These are phyloP conservation scores for Aspergillus sojae DNA, from an alignment of 2,329 filamentous ascomycete genomes.

Conservation along the genomic window DNA sequence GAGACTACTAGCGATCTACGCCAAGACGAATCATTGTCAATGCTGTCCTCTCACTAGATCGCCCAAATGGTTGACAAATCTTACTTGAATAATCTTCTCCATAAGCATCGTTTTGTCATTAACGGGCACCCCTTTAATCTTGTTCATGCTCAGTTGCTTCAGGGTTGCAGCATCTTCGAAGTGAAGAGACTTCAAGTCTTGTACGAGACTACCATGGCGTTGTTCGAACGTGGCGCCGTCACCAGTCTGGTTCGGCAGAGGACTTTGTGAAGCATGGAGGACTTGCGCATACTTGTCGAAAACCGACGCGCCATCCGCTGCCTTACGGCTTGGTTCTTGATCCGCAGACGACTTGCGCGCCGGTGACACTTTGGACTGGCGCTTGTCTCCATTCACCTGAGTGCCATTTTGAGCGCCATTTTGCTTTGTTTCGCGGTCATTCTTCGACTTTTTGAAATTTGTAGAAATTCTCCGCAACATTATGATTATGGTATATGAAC, in stretches of 20 bases:
- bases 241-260: constrained; percentile 64
- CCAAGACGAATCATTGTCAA: background rate
- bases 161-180: constrained; percentile 65
- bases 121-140: constrained; percentile 64
- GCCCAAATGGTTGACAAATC: constrained; percentile 2
- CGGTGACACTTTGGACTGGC: constrained; percentile 35
- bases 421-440: constrained; percentile 37
- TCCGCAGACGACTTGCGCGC: constrained; percentile 28
- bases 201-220: constrained; percentile 55
- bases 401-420: constrained; percentile 16
- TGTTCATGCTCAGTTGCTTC: constrained; percentile 60
- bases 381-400: constrained; percentile 32
- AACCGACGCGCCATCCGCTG: constrained; percentile 42
- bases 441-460: constrained; percentile 43
- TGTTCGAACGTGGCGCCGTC: constrained; percentile 62
- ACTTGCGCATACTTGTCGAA: constrained; percentile 51
- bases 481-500: constrained; percentile 21
- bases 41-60: background rate
- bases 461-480: constrained; percentile 47
- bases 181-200: constrained; percentile 62
- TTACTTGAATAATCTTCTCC: constrained; percentile 67
- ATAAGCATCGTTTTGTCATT: constrained; percentile 80
- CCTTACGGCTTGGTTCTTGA: constrained; percentile 37
- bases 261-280: constrained; percentile 60
- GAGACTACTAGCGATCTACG: constrained; percentile 64